A percentile compares a stretch with the other conserved stretches of the same genome.
phyloP scores from a whole-genome alignment of 306 rosid genomes.

The Bauhinia variegata region DNA sequence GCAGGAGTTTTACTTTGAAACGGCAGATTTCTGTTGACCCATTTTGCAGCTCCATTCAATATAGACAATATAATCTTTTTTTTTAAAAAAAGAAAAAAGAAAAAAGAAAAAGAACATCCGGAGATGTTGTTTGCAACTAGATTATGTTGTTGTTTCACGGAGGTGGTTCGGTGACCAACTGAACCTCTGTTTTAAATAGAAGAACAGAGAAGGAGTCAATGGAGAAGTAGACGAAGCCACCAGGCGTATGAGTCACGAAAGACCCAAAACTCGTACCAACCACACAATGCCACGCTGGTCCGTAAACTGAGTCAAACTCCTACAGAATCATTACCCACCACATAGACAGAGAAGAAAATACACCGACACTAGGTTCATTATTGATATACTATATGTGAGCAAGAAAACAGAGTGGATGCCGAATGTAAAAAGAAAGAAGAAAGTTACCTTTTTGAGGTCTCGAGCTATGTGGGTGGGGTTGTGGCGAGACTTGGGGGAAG shows the following conservation, averaged over 20 bases:
- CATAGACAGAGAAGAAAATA: not conserved
- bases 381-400: not conserved
- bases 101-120: too few species aligned
- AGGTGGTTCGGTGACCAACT: constrained; percentile 46
- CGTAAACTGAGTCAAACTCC: constrained; percentile 64
- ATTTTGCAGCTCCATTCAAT: not conserved
- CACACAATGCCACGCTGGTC: constrained; percentile 76
- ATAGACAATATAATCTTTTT: too few species aligned
- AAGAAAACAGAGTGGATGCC: not conserved
- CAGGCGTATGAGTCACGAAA: constrained; percentile 63
- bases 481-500: constrained; percentile 40
- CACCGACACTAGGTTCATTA: not conserved
- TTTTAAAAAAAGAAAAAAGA: too few species aligned
- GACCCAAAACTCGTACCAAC: constrained; percentile 77
- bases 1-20: not conserved
- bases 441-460: constrained; percentile 60
- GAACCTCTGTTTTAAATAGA: constrained; percentile 72
- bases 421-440: not conserved
- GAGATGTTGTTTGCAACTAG: too few species aligned
- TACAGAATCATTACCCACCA: not conserved
- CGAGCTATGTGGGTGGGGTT: constrained; percentile 61
- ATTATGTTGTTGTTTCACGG: not conserved
- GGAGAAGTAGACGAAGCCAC: constrained; percentile 63
- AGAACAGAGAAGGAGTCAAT: constrained; percentile 66
- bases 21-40: not conserved